These are phyloP conservation scores for Pittosporum tobira DNA, from an alignment of 129 eudicot genomes.

Conservation along the genomic window DNA sequence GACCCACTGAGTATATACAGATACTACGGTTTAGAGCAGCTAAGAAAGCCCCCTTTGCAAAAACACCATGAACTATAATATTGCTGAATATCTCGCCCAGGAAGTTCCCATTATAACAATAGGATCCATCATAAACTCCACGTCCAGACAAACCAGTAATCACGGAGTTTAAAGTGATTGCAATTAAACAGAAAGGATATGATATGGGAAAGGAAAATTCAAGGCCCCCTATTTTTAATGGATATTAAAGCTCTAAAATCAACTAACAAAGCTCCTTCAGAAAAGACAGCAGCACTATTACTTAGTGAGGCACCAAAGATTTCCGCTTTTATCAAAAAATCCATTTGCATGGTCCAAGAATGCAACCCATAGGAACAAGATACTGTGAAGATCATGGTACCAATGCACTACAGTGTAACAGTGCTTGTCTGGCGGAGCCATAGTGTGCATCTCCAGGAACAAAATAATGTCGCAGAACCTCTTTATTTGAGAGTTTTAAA, in stretches of 20 bases:
- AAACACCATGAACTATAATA: constrained; percentile 42
- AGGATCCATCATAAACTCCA: constrained; percentile 49
- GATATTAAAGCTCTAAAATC: constrained; percentile 23
- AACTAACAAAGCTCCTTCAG: constrained; percentile 43
- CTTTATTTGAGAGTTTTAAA: constrained; percentile 27
- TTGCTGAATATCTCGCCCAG: constrained; percentile 33
- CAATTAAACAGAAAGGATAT: constrained; percentile 22
- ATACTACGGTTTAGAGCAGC: constrained; percentile 42
- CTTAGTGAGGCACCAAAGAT: constrained; percentile 34
- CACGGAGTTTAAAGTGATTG: constrained; percentile 32
- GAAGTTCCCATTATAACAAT: constrained; percentile 40
- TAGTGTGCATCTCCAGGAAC: constrained; percentile 40
- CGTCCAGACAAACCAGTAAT: constrained; percentile 31
- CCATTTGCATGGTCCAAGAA: constrained; percentile 27
- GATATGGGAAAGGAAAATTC: constrained; percentile 17
- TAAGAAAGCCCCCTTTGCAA: constrained; percentile 46
- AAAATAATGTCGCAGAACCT: constrained; percentile 28
- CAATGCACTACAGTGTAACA: constrained; percentile 18
- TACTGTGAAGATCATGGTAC: constrained; percentile 27
- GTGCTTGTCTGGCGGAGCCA: constrained; percentile 23
- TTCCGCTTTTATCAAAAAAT: constrained; percentile 29
- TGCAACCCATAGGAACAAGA: constrained; percentile 28
- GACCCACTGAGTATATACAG: constrained; percentile 35
- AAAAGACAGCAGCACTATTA: constrained; percentile 18
- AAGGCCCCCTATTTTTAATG: constrained; percentile 19